These are phyloP conservation scores for Solanum tacnaense DNA, from an alignment of 257 asterid genomes.

Conservation along the genomic window DNA sequence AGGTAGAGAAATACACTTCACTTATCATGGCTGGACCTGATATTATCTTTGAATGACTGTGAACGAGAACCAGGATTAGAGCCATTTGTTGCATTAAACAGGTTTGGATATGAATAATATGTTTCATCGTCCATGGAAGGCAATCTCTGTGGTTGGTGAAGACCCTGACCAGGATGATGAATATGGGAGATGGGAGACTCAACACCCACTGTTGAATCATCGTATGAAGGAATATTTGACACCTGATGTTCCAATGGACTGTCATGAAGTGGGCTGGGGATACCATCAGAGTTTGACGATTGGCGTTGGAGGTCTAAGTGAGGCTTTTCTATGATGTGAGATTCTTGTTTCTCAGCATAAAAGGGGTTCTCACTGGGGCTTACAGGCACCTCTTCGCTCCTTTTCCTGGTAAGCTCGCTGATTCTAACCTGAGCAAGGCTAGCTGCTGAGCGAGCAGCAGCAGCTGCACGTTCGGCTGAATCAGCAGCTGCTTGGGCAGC, in stretches of 20 bases:
- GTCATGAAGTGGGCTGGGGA: conserved; percentile 9
- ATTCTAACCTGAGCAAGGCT: conserved; percentile 69
- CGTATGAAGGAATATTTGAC: conserved; percentile 10
- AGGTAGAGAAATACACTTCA: background rate
- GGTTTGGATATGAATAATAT: conserved; percentile 66
- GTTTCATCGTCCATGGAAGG: conserved; percentile 75
- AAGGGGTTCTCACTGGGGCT: conserved; percentile 37
- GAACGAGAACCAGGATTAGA: conserved; percentile 27
- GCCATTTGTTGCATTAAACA: conserved; percentile 46
- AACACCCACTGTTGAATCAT: conserved; percentile 10
- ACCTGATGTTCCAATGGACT: background rate
- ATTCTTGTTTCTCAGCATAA: conserved; percentile 20
- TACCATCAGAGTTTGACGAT: conserved; percentile 18
- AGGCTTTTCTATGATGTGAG: conserved; percentile 11
- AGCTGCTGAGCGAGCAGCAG: conserved; percentile 94
- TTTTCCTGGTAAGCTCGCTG: conserved; percentile 49
- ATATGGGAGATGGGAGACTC: conserved; percentile 17
- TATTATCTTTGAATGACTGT: conserved; percentile 30
- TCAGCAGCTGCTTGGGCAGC: conserved; percentile 92
- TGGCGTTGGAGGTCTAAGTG: conserved; percentile 18
- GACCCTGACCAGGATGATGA: conserved; percentile 12
- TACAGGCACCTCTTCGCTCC: conserved; percentile 19
- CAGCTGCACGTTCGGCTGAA: conserved; percentile 83
- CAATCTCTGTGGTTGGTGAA: conserved; percentile 59
- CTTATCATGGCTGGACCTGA: conserved; percentile 25